Base-by-base conservation (phyloP, 208 protist species). In the Acanthamoeba lenticulata region DNA sequence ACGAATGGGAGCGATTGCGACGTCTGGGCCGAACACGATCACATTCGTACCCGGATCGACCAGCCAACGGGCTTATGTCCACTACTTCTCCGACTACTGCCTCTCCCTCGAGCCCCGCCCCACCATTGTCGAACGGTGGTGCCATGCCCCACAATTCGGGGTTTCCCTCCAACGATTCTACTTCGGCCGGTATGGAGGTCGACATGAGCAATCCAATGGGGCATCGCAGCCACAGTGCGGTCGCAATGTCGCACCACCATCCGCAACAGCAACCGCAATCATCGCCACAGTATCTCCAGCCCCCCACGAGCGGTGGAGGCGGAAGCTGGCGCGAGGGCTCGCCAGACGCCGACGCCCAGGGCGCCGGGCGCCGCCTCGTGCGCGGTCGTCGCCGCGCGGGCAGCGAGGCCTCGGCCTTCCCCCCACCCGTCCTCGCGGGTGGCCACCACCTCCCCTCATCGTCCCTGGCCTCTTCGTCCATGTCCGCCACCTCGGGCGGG, bases 391-490 rank as follows among this genome's bases (percentile, higher is more conserved):
- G 62, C 6, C 62, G 62, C 1, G 62, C 62, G 2, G 62, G 62
- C 62, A 72, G 62, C 62, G 62, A 72, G n/a, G 62, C 62, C n/a
- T 72, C 62, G 29, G 62, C 62, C n/a, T 72, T 72, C 32, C 62
- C 62, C 6, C 62, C 62, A 29, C 62, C 62, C 62, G 62, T 38
- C 11, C n/a, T 29, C 6, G 3, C 29, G 2, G 62, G 24, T 38
- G 24, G n/a, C 1, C 3, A 3, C n/a, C 62, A 72, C 27, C n/a
- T n/a, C n/a, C 62, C 62, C 6, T 72, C 62, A 1, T 36, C 6
- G 62, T 67, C 57, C 13, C 57, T 7, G n/a, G 24, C 5, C 57
- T 32, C n/a, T 21, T 5, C n/a, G 2, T 38, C n/a, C 6, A 1
- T 29, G 29, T 72, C 52, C 9, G 3, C 52, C 52, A n/a, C 52